phyloP scores from a whole-genome alignment of 2,329 filamentous ascomycete genomes.

The Leptosphaerulina australis region DNA sequence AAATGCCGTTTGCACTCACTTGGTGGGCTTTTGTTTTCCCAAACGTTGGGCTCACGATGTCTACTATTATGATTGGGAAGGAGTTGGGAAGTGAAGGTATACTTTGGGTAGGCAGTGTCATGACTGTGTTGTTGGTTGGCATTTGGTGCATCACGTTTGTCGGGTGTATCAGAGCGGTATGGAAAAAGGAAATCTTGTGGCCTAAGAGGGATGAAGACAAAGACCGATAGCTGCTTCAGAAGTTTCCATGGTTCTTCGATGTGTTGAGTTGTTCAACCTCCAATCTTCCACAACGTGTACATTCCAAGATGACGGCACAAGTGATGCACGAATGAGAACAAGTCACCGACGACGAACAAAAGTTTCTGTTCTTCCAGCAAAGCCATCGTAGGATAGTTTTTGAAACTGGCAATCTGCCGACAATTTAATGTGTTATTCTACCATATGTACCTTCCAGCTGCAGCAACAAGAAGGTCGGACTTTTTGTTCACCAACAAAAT shows the following conservation, averaged over 20 bases:
- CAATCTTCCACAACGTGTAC: no score
- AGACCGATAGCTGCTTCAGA: slow-evolving; percentile 19
- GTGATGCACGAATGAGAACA: no score
- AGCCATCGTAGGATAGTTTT: no score
- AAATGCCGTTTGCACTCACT: slow-evolving; percentile 58
- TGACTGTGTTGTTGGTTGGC: slow-evolving; percentile 58
- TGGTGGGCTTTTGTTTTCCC: slow-evolving; percentile 65
- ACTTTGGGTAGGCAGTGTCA: slow-evolving; percentile 48
- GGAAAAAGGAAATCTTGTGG: slow-evolving; percentile 59
- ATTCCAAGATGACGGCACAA: no score
- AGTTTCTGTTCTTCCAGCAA: no score
- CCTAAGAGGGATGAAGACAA: slow-evolving; percentile 52
- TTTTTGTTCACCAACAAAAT: no score
- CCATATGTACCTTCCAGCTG: no score
- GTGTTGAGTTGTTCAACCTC: not conserved
- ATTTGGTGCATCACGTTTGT: slow-evolving; percentile 60
- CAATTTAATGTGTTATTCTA: no score
- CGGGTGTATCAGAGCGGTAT: slow-evolving; percentile 58
- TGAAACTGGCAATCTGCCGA: no score
- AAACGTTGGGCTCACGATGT: slow-evolving; percentile 49
- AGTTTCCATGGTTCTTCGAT: not conserved
- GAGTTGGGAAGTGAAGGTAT: slow-evolving; percentile 42
- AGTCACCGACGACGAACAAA: no score
- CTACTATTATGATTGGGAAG: slow-evolving; percentile 44
- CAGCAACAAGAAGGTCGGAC: no score